A percentile compares a stretch with the other conserved stretches of the same genome.
Evolutionary conservation across 495 filamentous ascomycete genomes (phyloP).

Genomic region (Pyrenula aspistea): DNA sequence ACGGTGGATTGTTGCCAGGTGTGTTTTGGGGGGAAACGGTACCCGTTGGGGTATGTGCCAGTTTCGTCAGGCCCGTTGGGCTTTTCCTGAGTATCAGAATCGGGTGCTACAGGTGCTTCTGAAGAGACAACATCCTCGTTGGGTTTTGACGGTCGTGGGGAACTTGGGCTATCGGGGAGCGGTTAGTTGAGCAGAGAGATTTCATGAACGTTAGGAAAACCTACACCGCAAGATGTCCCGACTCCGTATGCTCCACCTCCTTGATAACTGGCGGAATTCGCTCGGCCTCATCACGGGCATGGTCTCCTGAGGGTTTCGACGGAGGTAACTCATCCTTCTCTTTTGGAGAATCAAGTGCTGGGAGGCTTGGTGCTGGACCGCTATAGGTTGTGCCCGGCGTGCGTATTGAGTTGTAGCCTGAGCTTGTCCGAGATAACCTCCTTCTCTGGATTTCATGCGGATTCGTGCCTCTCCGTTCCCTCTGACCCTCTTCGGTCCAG

Average conservation of each 20-base stretch:
- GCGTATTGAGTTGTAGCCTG: neutral
- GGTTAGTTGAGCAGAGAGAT: too few species aligned
- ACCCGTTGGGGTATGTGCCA: conserved; percentile 43
- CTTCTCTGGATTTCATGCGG: conserved; percentile 1
- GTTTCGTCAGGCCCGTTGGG: conserved; percentile 10
- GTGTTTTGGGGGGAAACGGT: conserved; percentile 59
- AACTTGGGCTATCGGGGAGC: neutral
- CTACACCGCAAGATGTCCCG: too few species aligned
- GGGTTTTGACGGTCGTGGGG: neutral
- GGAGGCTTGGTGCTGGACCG: neutral
- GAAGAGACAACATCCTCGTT: neutral
- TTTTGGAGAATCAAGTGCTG: neutral
- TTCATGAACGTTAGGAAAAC: too few species aligned
- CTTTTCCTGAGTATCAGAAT: neutral
- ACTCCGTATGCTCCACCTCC: neutral
- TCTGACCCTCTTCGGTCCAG: conserved; percentile 24
- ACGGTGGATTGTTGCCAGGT: conserved; percentile 36
- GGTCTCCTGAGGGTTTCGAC: neutral
- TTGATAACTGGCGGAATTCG: neutral
- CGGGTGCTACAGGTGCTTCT: neutral
- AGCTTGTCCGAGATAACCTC: conserved; percentile 9
- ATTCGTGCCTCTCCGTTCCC: conserved; percentile 9
- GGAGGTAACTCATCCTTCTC: neutral
- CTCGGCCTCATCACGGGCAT: neutral
- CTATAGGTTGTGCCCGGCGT: neutral